Conservation (phyloP, 1,139 yeast genomes). For the Magnusiomyces suaveolens region DNA sequence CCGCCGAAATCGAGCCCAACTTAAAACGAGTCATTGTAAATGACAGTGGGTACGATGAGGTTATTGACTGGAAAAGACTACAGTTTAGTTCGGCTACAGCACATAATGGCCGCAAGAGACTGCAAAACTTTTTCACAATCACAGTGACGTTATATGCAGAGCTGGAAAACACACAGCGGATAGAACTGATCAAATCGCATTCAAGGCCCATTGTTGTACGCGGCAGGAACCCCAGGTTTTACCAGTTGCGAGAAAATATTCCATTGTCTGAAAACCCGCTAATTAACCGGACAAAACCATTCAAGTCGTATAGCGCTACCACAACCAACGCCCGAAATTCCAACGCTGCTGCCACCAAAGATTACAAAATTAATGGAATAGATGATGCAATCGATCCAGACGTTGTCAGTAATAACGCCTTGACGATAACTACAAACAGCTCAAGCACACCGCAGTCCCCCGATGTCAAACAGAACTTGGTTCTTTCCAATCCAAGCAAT, state of each 20-base stretch:
- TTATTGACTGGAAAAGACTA: constrained; percentile 33
- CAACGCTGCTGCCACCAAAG: background rate
- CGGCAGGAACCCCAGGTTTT: constrained; percentile 58
- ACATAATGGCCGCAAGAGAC: constrained; percentile 48
- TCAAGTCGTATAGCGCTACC: background rate
- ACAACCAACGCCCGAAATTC: background rate
- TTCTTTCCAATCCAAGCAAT: too few relatives aligned
- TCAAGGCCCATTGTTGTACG: constrained; percentile 50
- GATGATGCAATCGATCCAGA: too few relatives aligned
- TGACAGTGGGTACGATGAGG: constrained; percentile 23
- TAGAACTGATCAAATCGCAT: constrained; percentile 23
- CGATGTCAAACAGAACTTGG: too few relatives aligned
- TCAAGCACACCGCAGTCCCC: too few relatives aligned
- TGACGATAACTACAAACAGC: too few relatives aligned
- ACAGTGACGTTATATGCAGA: constrained; percentile 38
- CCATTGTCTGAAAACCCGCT: background rate
- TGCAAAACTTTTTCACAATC: constrained; percentile 49
- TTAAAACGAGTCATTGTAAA: constrained; percentile 24
- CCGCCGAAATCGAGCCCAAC: constrained; percentile 18
- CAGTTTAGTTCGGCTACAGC: constrained; percentile 59
- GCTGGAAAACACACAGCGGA: constrained; percentile 26
- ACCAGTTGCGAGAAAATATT: constrained; percentile 23
- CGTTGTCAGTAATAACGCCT: too few relatives aligned
- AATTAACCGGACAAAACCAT: background rate
- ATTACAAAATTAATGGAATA: too few relatives aligned